Conservation (phyloP, 1,284 basidiomycete species). For the Cutaneotrichosporon arboriforme region DNA sequence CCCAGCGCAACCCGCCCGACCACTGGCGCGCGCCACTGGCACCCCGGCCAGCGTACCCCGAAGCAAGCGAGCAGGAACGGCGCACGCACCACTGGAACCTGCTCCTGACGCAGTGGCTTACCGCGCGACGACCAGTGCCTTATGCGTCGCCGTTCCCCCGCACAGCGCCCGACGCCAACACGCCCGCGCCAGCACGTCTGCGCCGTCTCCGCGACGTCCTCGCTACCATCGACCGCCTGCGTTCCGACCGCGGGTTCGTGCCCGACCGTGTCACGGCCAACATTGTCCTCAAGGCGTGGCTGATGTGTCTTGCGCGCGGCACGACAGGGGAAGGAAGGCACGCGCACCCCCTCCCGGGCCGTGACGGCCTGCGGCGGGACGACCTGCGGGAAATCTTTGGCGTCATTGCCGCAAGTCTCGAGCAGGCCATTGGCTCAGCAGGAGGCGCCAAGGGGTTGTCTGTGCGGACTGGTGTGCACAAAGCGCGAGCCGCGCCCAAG, state of each 20-base stretch:
- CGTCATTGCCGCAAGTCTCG: slow-evolving; percentile 11
- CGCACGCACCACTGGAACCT: slow-evolving; percentile 16
- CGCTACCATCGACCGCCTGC: slow-evolving; percentile 24
- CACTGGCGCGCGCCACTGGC: slow-evolving; percentile 10
- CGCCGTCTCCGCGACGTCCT: slow-evolving; percentile 31
- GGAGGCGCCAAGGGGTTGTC: background rate
- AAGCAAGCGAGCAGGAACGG: slow-evolving; percentile 2
- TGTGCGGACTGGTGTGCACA: background rate
- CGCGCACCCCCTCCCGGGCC: slow-evolving; percentile 1
- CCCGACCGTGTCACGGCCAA: slow-evolving; percentile 41
- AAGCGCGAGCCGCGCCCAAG: background rate
- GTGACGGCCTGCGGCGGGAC: background rate
- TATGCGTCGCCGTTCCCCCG: slow-evolving; percentile 2
- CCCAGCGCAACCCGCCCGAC: slow-evolving; percentile 1
- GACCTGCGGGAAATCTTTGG: slow-evolving; percentile 18
- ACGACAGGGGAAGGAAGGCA: slow-evolving; percentile 1
- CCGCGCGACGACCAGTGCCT: slow-evolving; percentile 5
- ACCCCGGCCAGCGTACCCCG: slow-evolving; percentile 4
- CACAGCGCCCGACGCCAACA: background rate
- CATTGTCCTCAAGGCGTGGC: slow-evolving; percentile 39
- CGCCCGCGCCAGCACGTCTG: slow-evolving; percentile 10
- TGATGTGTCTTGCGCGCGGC: slow-evolving; percentile 13
- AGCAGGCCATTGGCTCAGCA: background rate
- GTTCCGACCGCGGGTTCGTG: slow-evolving; percentile 28
- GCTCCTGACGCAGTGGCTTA: slow-evolving; percentile 10